Evolutionary conservation across 306 rosid species (phyloP).

Genomic region (Comarum palustre): DNA sequence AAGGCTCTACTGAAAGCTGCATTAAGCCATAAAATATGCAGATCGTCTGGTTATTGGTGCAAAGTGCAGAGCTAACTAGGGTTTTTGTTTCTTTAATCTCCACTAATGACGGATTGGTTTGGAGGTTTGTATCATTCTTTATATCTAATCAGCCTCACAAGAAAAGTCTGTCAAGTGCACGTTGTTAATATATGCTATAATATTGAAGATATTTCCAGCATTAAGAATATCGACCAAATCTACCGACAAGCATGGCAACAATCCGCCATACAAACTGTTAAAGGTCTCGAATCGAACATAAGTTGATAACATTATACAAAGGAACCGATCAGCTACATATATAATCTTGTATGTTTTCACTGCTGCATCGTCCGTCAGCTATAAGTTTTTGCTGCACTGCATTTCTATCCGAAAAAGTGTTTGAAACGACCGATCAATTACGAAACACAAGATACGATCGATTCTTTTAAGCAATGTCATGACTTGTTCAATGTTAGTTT

Average conservation of each 20-base stretch:
- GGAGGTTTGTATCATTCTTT: not conserved
- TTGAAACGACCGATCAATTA: no score
- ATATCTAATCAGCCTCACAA: not conserved
- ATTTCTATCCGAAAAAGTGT: no score
- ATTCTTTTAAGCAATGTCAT: no score
- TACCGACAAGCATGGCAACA: not conserved
- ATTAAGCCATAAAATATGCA: not conserved
- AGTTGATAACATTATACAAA: not conserved
- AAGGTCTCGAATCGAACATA: not conserved
- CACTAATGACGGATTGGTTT: not conserved
- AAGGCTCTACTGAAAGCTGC: not conserved
- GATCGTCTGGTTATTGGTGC: not conserved
- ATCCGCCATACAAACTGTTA: not conserved
- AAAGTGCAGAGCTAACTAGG: conserved; percentile 9
- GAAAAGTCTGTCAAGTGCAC: conserved; percentile 1
- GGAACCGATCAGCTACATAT: not conserved
- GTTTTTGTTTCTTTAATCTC: not conserved
- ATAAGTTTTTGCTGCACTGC: no score
- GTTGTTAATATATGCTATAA: not conserved
- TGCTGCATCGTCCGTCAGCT: no score
- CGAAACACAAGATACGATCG: no score
- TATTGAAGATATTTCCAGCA: conserved; percentile 4
- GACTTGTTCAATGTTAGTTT: no score
- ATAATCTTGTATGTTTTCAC: not conserved
- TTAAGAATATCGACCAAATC: not conserved